Conservation (phyloP, 495 filamentous ascomycete species). For the Tuber aestivum region DNA sequence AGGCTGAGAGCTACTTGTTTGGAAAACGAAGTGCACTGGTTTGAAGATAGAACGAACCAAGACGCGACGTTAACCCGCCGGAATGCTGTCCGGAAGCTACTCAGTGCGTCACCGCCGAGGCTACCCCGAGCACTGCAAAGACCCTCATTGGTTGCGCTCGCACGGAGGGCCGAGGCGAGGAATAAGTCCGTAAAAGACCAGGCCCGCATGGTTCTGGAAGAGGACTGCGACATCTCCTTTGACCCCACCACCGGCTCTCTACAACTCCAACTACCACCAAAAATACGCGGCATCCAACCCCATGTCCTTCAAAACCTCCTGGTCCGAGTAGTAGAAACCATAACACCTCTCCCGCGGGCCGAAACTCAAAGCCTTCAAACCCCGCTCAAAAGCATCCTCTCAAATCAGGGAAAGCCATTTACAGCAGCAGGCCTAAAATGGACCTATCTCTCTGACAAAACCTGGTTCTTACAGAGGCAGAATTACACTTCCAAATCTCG, state of each 20-base stretch:
- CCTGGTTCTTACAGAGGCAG: slow-evolving; percentile 15
- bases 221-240: slow-evolving; percentile 45
- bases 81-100: slow-evolving; percentile 71
- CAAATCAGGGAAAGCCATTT: slow-evolving; percentile 23
- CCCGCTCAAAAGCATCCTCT: slow-evolving; percentile 28
- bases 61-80: slow-evolving; percentile 69
- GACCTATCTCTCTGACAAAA: slow-evolving; percentile 19
- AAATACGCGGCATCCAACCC: slow-evolving; percentile 6
- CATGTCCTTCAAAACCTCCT: slow-evolving; percentile 36
- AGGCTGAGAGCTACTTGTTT: slow-evolving; percentile 67
- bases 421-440: slow-evolving; percentile 31
- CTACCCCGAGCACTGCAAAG: slow-evolving; percentile 67
- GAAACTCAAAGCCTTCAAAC: slow-evolving; percentile 44
- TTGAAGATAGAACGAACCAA: slow-evolving; percentile 79
- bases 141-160: slow-evolving; percentile 56
- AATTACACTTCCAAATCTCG: slow-evolving; percentile 1
- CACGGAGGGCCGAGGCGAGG: slow-evolving; percentile 44
- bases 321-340: slow-evolving; percentile 47
- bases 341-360: slow-evolving; percentile 47
- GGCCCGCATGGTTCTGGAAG: slow-evolving; percentile 45
- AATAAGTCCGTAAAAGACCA: slow-evolving; percentile 39
- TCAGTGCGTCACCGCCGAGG: slow-evolving; percentile 41
- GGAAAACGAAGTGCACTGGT: slow-evolving; percentile 60
- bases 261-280: slow-evolving; percentile 44
- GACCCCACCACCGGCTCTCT: slow-evolving; percentile 46